Base-by-base conservation (phyloP, 2,329 filamentous ascomycete species). In the Ceratocystis colombiana region DNA sequence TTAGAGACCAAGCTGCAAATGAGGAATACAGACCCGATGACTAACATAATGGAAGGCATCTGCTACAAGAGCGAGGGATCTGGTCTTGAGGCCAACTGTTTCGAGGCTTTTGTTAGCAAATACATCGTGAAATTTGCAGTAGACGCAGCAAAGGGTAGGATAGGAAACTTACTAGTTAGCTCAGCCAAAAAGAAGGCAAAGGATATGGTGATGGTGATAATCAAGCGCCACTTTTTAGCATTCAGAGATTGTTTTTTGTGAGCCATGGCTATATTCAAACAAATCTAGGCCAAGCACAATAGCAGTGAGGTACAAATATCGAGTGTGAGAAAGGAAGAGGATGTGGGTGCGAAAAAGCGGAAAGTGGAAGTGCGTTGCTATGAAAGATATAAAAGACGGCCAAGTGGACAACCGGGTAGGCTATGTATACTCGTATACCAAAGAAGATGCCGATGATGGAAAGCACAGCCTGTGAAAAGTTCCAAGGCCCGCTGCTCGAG, bases 1-100 rank as follows among this genome's bases (percentile, higher is more conserved):
- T 72, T 64, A 74, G 70, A 37, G 10, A 28, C 1, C 7, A 8
- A 7, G 5, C 22, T 45, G 15, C 1, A 4, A 0, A 7, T 33
- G 3, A 5, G 12, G 10, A 22, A 20, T 64, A 53, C 5, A 25
- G 2, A 4, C 10, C 8, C 5, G 25, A 65, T 44, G 37, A 72
- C 81, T 68, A 76, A 88, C 86, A 72, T 90, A 89, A 73, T 91
- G 88, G 70, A 91, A 90, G 0, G 89, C 87, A 78, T 92, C 88
- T 33, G 88, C 88, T 30, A 91, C 78, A 1, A 92, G 77, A 0
- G 87, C 87, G 10, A 92, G 78, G 0, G 88, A 90, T 64, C 79
- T 79, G 1, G 88, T 90, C 68, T 84, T 84, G 71, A 89, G 87
- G 1, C 86, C 86, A 68, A 87, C 83, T 83, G 68, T 15, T 62